A percentile compares a stretch with the other conserved stretches of the same genome.
Evolutionary conservation across 805 yeast species (phyloP).

Genomic region (Kodamaea kaohsiungensis): DNA sequence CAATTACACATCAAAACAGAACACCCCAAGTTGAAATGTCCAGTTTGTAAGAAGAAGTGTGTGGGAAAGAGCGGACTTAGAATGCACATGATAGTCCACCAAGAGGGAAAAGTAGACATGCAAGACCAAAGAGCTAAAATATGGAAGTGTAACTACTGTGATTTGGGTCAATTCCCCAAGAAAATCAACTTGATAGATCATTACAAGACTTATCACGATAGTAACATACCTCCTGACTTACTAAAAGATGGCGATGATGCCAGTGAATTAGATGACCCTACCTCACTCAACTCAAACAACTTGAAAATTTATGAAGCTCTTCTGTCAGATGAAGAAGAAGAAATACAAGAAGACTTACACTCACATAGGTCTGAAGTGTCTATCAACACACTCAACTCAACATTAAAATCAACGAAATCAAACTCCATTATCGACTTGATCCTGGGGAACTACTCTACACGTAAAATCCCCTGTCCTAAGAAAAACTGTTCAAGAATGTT

Average conservation of each 20-base stretch:
- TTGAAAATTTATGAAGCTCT: conserved; percentile 8
- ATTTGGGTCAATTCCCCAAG: conserved; percentile 48
- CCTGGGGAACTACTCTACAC: conserved; percentile 35
- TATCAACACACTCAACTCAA: conserved; percentile 9
- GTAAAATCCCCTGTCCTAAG: conserved; percentile 47
- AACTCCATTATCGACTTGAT: conserved; percentile 39
- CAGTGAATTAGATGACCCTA: not conserved
- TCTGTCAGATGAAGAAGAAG: conserved; percentile 12
- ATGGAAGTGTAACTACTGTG: conserved; percentile 69
- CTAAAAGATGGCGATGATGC: conserved; percentile 13
- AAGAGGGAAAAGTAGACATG: conserved; percentile 29
- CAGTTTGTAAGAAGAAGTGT: conserved; percentile 66
- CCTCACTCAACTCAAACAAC: conserved; percentile 11
- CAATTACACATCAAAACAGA: conserved; percentile 68
- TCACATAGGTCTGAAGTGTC: conserved; percentile 7
- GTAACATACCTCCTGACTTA: conserved; percentile 34
- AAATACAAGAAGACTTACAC: conserved; percentile 3
- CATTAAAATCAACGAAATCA: conserved; percentile 14
- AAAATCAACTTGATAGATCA: conserved; percentile 61
- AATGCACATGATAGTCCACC: conserved; percentile 73
- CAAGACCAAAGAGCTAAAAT: conserved; percentile 43
- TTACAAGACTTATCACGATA: conserved; percentile 50
- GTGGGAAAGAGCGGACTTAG: conserved; percentile 69
- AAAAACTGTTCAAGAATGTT: conserved; percentile 55
- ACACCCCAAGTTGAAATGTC: conserved; percentile 71